Base-by-base conservation (phyloP, 768 basidiomycete genomes). In the Omphalotus guepiniiformis region DNA sequence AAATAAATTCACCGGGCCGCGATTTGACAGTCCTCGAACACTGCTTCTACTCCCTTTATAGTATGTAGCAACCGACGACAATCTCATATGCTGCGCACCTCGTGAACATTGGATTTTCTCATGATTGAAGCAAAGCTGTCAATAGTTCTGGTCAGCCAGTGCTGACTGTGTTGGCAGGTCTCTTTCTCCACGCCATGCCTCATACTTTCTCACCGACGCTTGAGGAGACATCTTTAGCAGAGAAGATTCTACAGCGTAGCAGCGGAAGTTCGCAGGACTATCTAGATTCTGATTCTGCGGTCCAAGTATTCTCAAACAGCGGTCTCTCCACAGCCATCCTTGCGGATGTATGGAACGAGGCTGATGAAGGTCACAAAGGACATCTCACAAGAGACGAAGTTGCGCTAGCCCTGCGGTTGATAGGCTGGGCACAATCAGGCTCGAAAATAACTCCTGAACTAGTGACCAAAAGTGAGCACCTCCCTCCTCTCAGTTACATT, bases 351-450 rank as follows among this genome's bases (percentile, higher is more conserved):
- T 88, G 84, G 85, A 73, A 75, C 7, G 62, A 85, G 37, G 76
- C 79, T 18, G 83, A 85, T 59, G 69, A 71, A 13, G 76, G 79
- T 19, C 77, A 78, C 54, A 77, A 71, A 47, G 81, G 80, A 1
- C 72, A 71, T 56, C 67, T 85, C 27, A 73, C 77, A 27, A 67
- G 68, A 25, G 73, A 76, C 39, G 76, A 76, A 34, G 72, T 84
- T 50, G 78, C 77, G 25, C 67, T 77, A 37, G 82, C 82, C 12
- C 65, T 84, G 40, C 61, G 85, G 44, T 60, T 86, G 26, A 82
- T 87, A 51, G 82, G 80, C 3, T 79, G 80, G 72, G 76, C 80
- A 3, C 86, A 87, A 23, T 68, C 70, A 28, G 81, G 70, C 27
- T 69, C 69, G 54, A 55, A 58, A 9, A 59, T 76, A 18, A 62